These are phyloP conservation scores for Myxozyma vanderwaltii DNA, from an alignment of 805 yeast genomes.

Conservation along the genomic window DNA sequence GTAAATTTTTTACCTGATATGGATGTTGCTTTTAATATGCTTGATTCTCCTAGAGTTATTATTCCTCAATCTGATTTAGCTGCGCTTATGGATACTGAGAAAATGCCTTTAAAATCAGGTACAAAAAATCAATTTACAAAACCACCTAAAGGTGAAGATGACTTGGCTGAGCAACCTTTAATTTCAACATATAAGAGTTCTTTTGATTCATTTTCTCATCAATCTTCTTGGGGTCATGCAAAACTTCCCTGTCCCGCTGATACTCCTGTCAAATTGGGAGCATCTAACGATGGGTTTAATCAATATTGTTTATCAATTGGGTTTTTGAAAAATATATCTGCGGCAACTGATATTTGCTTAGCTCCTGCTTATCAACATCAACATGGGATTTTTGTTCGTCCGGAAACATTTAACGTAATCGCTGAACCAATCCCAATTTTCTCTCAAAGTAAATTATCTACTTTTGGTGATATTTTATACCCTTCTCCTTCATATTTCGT, in stretches of 20 bases:
- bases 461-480: conserved; percentile 34
- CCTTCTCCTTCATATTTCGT: conserved; percentile 36
- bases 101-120: conserved; percentile 17
- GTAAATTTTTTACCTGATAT: conserved; percentile 35
- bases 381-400: conserved; percentile 35
- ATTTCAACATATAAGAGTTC: neutral
- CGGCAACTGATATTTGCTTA: conserved; percentile 33
- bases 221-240: conserved; percentile 30
- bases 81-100: conserved; percentile 10
- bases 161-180: conserved; percentile 9
- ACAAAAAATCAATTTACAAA: conserved; percentile 25
- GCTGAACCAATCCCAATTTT: conserved; percentile 34
- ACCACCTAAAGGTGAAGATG: conserved; percentile 13
- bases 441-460: conserved; percentile 33
- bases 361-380: conserved; percentile 29
- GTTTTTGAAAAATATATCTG: conserved; percentile 28
- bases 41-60: conserved; percentile 36
- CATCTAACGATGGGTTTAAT: conserved; percentile 9
- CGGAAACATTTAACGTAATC: conserved; percentile 28
- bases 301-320: conserved; percentile 31
- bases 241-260: conserved; percentile 23
- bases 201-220: conserved; percentile 25
- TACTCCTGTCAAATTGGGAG: conserved; percentile 20
- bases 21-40: conserved; percentile 36
- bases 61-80: conserved; percentile 31